phyloP scores from a whole-genome alignment of 495 filamentous ascomycete species.

The Neurospora sp. region DNA sequence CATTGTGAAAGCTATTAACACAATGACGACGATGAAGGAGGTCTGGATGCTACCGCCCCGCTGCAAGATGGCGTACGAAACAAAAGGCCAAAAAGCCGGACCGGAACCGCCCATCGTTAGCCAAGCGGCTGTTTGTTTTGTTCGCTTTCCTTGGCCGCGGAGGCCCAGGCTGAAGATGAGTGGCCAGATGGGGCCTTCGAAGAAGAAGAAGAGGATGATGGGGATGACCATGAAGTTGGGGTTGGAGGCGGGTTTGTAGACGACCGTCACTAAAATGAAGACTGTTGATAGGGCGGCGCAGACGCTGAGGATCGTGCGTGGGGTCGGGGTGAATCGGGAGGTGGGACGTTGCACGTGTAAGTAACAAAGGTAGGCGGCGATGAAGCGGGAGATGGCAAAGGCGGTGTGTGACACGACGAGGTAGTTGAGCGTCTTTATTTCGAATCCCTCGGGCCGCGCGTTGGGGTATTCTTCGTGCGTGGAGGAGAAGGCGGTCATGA shows the following conservation, averaged over 20 bases:
- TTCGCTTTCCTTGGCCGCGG: conserved; percentile 58
- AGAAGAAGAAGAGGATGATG: conserved; percentile 53
- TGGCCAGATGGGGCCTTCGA: conserved; percentile 62
- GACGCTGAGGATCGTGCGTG: conserved; percentile 44
- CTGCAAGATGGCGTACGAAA: conserved; percentile 35
- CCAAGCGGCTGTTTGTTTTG: conserved; percentile 57
- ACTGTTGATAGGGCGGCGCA: conserved; percentile 36
- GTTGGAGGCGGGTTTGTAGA: conserved; percentile 33
- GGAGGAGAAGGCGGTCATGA: conserved; percentile 28
- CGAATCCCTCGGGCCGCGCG: conserved; percentile 34
- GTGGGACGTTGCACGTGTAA: conserved; percentile 38
- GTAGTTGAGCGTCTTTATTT: conserved; percentile 45
- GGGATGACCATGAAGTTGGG: conserved; percentile 47
- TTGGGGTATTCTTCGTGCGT: conserved; percentile 4
- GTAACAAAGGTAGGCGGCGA: conserved; percentile 38
- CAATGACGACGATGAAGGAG: conserved; percentile 26
- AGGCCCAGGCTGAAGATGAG: conserved; percentile 60
- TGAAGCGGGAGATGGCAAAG: conserved; percentile 40
- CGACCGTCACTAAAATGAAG: conserved; percentile 32
- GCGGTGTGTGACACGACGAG: conserved; percentile 36
- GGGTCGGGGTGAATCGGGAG: conserved; percentile 24
- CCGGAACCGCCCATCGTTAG: conserved; percentile 58
- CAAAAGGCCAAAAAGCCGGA: conserved; percentile 57
- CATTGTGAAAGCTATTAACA: conserved; percentile 21
- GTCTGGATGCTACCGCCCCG: conserved; percentile 23